These are phyloP conservation scores for Fusarium solani-melongenae DNA, from an alignment of 2,329 filamentous ascomycete genomes.

Conservation along the genomic window DNA sequence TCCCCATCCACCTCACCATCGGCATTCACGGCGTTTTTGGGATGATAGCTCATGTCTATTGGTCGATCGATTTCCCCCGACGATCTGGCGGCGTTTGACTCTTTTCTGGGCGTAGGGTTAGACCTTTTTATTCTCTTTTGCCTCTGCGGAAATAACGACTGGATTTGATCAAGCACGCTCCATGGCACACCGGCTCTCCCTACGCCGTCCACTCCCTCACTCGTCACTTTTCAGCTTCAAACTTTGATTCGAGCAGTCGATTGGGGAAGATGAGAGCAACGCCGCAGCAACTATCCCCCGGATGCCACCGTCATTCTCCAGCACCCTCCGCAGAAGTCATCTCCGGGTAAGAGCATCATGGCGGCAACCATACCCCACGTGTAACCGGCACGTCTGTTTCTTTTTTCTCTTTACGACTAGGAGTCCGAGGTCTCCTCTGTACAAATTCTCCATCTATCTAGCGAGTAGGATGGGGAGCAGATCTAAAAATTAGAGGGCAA, in stretches of 20 bases:
- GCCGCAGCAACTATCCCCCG: conserved; percentile 18
- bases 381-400: conserved; percentile 38
- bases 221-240: conserved; percentile 41
- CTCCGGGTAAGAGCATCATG: conserved; percentile 11
- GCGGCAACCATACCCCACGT: conserved; percentile 30
- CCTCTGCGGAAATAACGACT: conserved; percentile 45
- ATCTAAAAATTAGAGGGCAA: conserved; percentile 37
- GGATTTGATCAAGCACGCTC: conserved; percentile 45
- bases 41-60: conserved; percentile 53
- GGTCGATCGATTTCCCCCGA: conserved; percentile 46
- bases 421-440: conserved; percentile 40
- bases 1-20: conserved; percentile 34
- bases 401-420: conserved; percentile 31
- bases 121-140: conserved; percentile 41
- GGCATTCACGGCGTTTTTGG: conserved; percentile 58
- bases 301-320: conserved; percentile 12
- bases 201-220: conserved; percentile 56
- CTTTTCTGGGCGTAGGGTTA: conserved; percentile 53
- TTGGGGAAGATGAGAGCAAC: conserved; percentile 36
- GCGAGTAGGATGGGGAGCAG: conserved; percentile 11
- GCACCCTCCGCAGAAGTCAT: conserved; percentile 8
- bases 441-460: conserved; percentile 28
- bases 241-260: conserved; percentile 41
- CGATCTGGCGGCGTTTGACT: conserved; percentile 52
- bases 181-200: conserved; percentile 41